Conservation (phyloP, 2,329 filamentous ascomycete species). For the Hypomyces rosellus region DNA sequence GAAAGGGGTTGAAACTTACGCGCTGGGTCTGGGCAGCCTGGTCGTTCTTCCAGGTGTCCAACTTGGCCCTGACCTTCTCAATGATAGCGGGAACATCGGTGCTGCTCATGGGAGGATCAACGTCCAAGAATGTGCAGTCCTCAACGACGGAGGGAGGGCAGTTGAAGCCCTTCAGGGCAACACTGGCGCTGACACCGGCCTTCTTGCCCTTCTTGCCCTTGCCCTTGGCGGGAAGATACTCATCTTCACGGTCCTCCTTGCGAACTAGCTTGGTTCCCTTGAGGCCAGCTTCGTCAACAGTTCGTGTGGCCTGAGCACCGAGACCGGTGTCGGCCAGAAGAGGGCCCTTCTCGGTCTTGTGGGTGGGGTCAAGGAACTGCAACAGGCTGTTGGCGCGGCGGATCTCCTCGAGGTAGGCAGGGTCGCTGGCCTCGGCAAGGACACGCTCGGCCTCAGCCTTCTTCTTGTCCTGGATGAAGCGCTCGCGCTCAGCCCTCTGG, state of each 20-base stretch:
- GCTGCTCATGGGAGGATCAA: conserved; percentile 83
- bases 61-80: conserved; percentile 89
- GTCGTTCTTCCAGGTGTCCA: conserved; percentile 84
- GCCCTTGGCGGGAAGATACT: conserved; percentile 76
- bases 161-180: conserved; percentile 61
- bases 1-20: conserved; percentile 46
- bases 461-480: conserved; percentile 63
- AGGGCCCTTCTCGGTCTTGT: conserved; percentile 59
- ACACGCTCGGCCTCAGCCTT: conserved; percentile 70
- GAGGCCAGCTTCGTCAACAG: conserved; percentile 73
- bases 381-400: conserved; percentile 81
- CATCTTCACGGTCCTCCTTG: conserved; percentile 84
- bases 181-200: conserved; percentile 40
- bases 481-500: conserved; percentile 73
- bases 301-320: conserved; percentile 72
- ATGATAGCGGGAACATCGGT: conserved; percentile 71
- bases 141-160: conserved; percentile 88
- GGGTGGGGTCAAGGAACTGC: conserved; percentile 79
- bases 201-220: conserved; percentile 83
- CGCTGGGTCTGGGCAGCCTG: conserved; percentile 85
- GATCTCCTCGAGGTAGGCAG: conserved; percentile 90
- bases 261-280: conserved; percentile 79
- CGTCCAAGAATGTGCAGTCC: conserved; percentile 74
- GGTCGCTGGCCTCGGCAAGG: conserved; percentile 75
- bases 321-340: conserved; percentile 64